Percentiles rank a stretch among this genome's conserved stretches.
Evolutionary conservation across 805 yeast genomes (phyloP).

Genomic region (Saccharomycopsis babjevae): DNA sequence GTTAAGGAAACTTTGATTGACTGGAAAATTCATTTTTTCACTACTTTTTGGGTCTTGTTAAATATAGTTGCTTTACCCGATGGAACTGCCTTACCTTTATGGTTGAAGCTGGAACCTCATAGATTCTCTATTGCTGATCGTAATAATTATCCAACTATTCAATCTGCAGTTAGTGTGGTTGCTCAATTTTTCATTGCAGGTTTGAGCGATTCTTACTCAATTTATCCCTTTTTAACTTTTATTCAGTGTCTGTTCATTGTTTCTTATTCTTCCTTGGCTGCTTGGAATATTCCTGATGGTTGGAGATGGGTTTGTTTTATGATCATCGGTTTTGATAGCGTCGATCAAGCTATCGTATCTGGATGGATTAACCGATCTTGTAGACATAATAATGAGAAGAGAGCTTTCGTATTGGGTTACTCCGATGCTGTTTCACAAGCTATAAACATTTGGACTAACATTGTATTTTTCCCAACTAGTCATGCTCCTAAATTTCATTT

Average conservation of each 20-base stretch:
- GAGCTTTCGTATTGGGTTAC: constrained; percentile 30
- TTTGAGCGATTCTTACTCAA: constrained; percentile 33
- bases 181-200: constrained; percentile 26
- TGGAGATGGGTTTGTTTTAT: constrained; percentile 43
- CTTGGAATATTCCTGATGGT: constrained; percentile 39
- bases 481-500: background rate
- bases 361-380: constrained; percentile 46
- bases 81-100: background rate
- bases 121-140: constrained; percentile 21
- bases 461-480: background rate
- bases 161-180: constrained; percentile 31
- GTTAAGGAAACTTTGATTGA: background rate
- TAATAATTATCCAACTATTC: constrained; percentile 33
- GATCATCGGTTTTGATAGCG: constrained; percentile 36
- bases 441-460: constrained; percentile 29
- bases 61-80: background rate
- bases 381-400: constrained; percentile 26
- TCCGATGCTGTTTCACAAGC: constrained; percentile 36
- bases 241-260: constrained; percentile 23
- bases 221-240: constrained; percentile 32
- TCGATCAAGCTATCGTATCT: constrained; percentile 47
- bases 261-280: constrained; percentile 34
- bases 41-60: background rate
- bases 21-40: background rate
- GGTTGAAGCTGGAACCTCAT: background rate